Base-by-base conservation (phyloP, 495 filamentous ascomycete species). In the Neohortaea acidophila region DNA sequence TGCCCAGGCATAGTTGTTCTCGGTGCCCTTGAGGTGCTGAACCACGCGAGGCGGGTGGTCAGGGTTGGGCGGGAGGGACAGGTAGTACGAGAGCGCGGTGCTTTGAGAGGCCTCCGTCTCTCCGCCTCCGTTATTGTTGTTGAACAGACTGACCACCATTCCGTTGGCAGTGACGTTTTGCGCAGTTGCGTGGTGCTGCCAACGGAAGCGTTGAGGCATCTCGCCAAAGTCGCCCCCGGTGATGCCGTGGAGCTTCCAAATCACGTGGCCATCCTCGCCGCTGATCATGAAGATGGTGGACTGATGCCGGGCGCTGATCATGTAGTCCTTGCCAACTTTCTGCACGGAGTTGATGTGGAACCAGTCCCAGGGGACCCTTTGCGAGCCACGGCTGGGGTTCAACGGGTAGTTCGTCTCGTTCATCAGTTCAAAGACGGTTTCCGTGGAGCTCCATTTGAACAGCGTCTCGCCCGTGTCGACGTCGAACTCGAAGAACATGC, bases 301-400 rank as follows among this genome's bases (percentile, higher is more conserved):
- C 21, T 48, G 48, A 36, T 59, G 48, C 5, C 62, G 53, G 11
- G 48, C 38, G 39, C 53, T 60, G 30, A 69, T 45, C 35, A 51
- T 64, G 22, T 34, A 34, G 19, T 62, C 55, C 13, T 52, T 43
- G 4, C 44, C 49, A 29, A 68, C 54, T 31, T 63, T 63, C 31
- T 64, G 55, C 14, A 67, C 45, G 24, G 63, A 64, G 39, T 62
- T 66, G 41, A 67, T 60, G 43, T 67, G 64, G 46, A 66, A 65
- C 32, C 51, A 67, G 35, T 69, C 64, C 51, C 55, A 67, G 0
- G 65, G 56, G 4, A 34, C 32, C 17, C 19, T 19, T 20, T 34
- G 19, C 1, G 37, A 6, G 5, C 48, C 38, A 26, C 56, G 25
- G n/a, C 21, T 52, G 14, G 35, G 41, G 10, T 26, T 37, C 3